Evolutionary conservation across 352 stramenopile species (phyloP).

Genomic region (Peronospora destructor): DNA sequence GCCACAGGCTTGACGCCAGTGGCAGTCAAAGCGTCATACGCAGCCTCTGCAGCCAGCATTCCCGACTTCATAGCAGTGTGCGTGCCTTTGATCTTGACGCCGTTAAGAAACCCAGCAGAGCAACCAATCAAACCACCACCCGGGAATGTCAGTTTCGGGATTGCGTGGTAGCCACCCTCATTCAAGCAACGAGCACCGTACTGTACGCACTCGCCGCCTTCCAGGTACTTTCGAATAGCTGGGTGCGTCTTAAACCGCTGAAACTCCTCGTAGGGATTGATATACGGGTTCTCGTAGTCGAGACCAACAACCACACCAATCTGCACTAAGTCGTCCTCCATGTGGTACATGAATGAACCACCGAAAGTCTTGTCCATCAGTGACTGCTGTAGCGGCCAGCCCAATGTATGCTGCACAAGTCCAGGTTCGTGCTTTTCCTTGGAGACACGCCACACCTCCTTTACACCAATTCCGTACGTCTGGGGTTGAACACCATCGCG

Average conservation of each 20-base stretch:
- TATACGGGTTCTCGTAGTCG: conserved; percentile 99
- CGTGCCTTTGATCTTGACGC: conserved; percentile 98
- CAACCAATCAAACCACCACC: conserved; percentile 95
- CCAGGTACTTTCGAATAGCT: conserved; percentile 87
- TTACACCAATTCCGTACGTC: conserved; percentile 99
- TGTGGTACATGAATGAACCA: conserved; percentile 99
- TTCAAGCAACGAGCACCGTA: conserved; percentile 95
- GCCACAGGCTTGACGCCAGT: conserved; percentile 51
- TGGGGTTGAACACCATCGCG: conserved; percentile 87
- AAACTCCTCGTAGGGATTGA: conserved; percentile 99
- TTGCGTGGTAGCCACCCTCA: conserved; percentile 94
- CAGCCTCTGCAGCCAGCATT: conserved; percentile 94
- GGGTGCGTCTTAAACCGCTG: conserved; percentile 99
- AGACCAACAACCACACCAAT: conserved; percentile 95
- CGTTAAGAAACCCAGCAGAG: conserved; percentile 97
- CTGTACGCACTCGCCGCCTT: conserved; percentile 94
- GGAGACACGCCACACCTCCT: conserved; percentile 93
- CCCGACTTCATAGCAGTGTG: conserved; percentile 99
- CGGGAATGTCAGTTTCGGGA: conserved; percentile 98
- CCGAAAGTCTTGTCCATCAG: conserved; percentile 94
- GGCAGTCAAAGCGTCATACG: conserved; percentile 84
- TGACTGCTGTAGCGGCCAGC: conserved; percentile 93
- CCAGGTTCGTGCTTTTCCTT: conserved; percentile 92
- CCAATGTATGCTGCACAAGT: conserved; percentile 96
- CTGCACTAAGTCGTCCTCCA: conserved; percentile 92